Evolutionary conservation across 805 yeast species (phyloP), one percentile per base, ranked within the genome.

Genomic region (Metschnikowia reukaufii): DNA sequence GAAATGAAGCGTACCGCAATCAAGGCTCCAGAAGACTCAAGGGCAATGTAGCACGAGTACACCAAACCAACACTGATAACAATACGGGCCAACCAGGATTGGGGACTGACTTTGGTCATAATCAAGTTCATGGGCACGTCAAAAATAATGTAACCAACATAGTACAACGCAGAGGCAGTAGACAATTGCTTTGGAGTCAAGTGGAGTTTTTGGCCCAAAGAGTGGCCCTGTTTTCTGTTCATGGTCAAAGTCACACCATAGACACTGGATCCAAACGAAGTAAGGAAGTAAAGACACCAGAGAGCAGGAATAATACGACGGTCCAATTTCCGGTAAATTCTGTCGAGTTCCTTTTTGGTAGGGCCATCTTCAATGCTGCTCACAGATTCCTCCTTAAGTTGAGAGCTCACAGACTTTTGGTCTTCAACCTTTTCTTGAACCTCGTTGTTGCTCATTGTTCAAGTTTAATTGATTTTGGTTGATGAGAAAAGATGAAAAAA

Each of bases 121-220:
- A 81, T 68, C 56, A 88, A 73, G 65, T 88, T 88, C 91, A 87
- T 87, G 30, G 96, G 96, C 30, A 88, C 82, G 64, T 88, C 96
- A 61, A 88, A 88, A 35, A 88, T 70, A 54, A 88, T 87, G 63
- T 79, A 87, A 4, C 91, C 96, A 15, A 88, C 96, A 57, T 81
- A 88, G 70, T 85, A 84, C 35, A 88, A 72, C 0, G 96, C 94
- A 17, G 86, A 81, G 2, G 96, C 95, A 1, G 84, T 78, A 2
- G 91, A 79, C 0, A 78, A 75, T 52, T 86, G 79, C 44, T 83
- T 80, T 2, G 82, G 17, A 1, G 76, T 71, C 47, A 86, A 70
- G 0, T 69, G 55, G 25, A 88, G 72, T 6, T 78, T 62, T 50
- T 75, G 81, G 1, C 58, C 57, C 47, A 87, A 64, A 0, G 94